Evolutionary conservation across 192 early-diverging fungal species (phyloP), one percentile per base, ranked within the genome.

Genomic region (Phlyctochytrium bullatum): DNA sequence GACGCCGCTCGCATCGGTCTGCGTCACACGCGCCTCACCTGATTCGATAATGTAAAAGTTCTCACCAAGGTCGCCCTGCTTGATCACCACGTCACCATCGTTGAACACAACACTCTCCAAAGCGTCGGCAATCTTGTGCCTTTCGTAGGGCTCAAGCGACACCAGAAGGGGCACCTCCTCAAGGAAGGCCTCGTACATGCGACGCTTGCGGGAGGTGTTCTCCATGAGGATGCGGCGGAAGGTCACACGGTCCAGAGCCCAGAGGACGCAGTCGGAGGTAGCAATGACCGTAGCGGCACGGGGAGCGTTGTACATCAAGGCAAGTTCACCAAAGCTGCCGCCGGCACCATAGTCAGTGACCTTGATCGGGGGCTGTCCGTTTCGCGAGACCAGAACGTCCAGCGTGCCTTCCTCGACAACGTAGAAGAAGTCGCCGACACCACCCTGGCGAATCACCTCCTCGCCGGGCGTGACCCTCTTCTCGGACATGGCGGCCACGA

Each of bases 221-320:
- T 99, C 96, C 97, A 99, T 99, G 67, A 99, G 76, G 64, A 99
- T 94, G 33, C 93, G 83, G 61, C 96, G 88, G 86, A 99, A 99
- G 0, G 97, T 98, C 40, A 99, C 90, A 62, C 97, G 90, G 76
- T 99, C 97, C 40, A 99, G 75, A 3, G 97, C 97, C 97, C 97
- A 99, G 53, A 98, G 81, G 29, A 94, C 88, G 23, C 89, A 80
- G 51, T 91, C 86, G 1, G 87, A 84, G 0, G 95, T 98, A 1
- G 94, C 90, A 3, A 84, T 80, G 23, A 99, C 92, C 0, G 95
- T 97, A 27, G 97, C 97, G 1, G 97, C 97, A 56, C 97, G 89
- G 16, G 97, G 97, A 12, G 95, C 96, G 71, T 98, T 98, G 80
- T 99, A 99, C 97, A 99, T 99, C 10, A 99, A 84, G 32, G 97